phyloP scores from a whole-genome alignment of 768 basidiomycete species.

The Floccularia luteovirens region DNA sequence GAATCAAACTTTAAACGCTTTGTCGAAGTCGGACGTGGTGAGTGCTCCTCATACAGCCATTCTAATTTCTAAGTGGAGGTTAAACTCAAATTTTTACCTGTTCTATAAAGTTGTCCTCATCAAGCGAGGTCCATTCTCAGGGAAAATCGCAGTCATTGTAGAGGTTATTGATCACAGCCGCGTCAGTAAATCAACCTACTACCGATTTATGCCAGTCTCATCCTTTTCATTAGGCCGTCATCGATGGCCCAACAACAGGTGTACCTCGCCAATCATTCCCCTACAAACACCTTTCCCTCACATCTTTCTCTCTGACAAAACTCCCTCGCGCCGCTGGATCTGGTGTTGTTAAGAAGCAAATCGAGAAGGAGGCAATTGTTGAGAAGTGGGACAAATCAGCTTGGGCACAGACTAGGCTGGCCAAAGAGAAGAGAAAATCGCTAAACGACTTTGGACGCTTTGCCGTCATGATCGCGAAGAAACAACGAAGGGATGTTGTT shows the following conservation, averaged over 20 bases:
- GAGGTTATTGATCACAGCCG: slow-evolving; percentile 99
- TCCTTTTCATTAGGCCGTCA: slow-evolving; percentile 60
- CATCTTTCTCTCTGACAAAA: slow-evolving; percentile 71
- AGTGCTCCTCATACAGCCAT: slow-evolving; percentile 12
- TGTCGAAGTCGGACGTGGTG: slow-evolving; percentile 96
- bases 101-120: slow-evolving; percentile 83
- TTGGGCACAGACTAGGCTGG: slow-evolving; percentile 86
- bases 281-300: slow-evolving; percentile 90
- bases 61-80: not conserved
- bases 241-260: slow-evolving; percentile 88
- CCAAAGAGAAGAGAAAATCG: slow-evolving; percentile 63
- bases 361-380: slow-evolving; percentile 78
- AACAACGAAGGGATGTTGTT: slow-evolving; percentile 71
- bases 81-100: too few species aligned
- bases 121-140: slow-evolving; percentile 76
- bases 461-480: slow-evolving; percentile 83
- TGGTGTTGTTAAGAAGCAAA: slow-evolving; percentile 73
- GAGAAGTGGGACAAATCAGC: slow-evolving; percentile 85
- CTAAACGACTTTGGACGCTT: slow-evolving; percentile 92
- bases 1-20: slow-evolving; percentile 93
- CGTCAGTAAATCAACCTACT: slow-evolving; percentile 36
- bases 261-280: slow-evolving; percentile 91
- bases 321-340: slow-evolving; percentile 86
- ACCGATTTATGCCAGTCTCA: slow-evolving; percentile 1
- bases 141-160: slow-evolving; percentile 90